Evolutionary conservation across 805 yeast species (phyloP).

Genomic region (Ogataea ganodermae): DNA sequence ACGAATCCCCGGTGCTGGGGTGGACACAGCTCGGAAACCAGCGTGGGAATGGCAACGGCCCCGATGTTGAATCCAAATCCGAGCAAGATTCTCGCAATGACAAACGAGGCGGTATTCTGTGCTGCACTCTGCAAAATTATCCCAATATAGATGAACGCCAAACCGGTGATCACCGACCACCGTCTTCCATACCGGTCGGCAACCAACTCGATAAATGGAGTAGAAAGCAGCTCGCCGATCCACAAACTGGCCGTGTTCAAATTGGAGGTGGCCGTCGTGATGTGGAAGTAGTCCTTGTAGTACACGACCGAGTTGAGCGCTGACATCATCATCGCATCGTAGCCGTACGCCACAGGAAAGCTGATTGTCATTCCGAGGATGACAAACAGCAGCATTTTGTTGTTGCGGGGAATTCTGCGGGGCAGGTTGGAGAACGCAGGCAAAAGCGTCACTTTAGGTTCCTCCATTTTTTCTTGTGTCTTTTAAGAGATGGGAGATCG

Average conservation of each 20-base stretch:
- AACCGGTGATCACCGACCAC: constrained; percentile 52
- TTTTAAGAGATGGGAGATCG: too few relatives aligned
- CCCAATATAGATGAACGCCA: constrained; percentile 53
- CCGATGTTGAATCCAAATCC: constrained; percentile 24
- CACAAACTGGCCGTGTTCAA: constrained; percentile 22
- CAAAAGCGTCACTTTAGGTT: background rate
- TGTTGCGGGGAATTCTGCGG: background rate
- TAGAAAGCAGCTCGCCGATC: constrained; percentile 29
- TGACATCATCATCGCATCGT: constrained; percentile 26
- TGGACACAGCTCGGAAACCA: constrained; percentile 34
- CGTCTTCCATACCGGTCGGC: constrained; percentile 52
- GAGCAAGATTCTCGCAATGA: constrained; percentile 41
- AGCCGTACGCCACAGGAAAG: constrained; percentile 27
- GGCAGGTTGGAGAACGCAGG: background rate
- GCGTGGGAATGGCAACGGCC: constrained; percentile 29
- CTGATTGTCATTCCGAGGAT: constrained; percentile 11
- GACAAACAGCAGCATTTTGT: constrained; percentile 1
- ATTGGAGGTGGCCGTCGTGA: constrained; percentile 12
- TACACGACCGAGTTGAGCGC: constrained; percentile 17
- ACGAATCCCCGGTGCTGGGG: constrained; percentile 29
- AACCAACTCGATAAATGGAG: constrained; percentile 3
- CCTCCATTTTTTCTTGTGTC: background rate
- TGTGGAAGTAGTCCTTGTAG: constrained; percentile 16
- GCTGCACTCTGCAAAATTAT: constrained; percentile 48
- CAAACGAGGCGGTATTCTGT: constrained; percentile 32